Evolutionary conservation across 768 basidiomycete species (phyloP).

Genomic region (Amanita rimosa): DNA sequence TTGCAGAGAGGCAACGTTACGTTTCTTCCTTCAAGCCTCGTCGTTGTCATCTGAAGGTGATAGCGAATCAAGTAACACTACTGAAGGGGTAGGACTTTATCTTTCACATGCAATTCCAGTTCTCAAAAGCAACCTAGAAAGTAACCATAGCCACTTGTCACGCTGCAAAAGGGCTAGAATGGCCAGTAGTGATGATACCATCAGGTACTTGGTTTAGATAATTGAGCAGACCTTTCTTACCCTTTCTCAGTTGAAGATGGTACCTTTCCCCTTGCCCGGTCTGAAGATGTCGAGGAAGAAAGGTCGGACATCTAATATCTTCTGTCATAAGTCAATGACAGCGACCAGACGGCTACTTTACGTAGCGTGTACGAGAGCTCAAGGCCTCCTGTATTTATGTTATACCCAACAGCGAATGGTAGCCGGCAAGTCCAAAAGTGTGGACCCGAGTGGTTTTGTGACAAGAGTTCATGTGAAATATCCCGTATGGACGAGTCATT

Average conservation of each 20-base stretch:
- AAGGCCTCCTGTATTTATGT: conserved; percentile 53
- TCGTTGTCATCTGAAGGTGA: conserved; percentile 78
- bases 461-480: conserved; percentile 18
- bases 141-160: conserved; percentile 83
- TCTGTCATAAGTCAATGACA: not conserved
- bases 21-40: conserved; percentile 66
- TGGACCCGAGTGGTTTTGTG: conserved; percentile 50
- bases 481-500: not conserved
- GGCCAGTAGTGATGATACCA: conserved; percentile 81
- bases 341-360: conserved; percentile 63
- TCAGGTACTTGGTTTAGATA: conserved; percentile 29
- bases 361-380: conserved; percentile 83
- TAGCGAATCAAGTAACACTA: conserved; percentile 34
- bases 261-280: conserved; percentile 65
- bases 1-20: conserved; percentile 44
- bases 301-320: conserved; percentile 28
- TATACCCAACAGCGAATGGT: conserved; percentile 37
- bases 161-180: conserved; percentile 85
- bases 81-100: conserved; percentile 16
- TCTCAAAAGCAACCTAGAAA: conserved; percentile 32
- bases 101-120: not conserved
- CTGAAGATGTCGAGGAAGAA: conserved; percentile 75
- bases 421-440: conserved; percentile 41
- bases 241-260: conserved; percentile 50
- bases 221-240: not conserved